Conservation (phyloP, 1,139 yeast species). For the Magnusiomyces sp. region DNA sequence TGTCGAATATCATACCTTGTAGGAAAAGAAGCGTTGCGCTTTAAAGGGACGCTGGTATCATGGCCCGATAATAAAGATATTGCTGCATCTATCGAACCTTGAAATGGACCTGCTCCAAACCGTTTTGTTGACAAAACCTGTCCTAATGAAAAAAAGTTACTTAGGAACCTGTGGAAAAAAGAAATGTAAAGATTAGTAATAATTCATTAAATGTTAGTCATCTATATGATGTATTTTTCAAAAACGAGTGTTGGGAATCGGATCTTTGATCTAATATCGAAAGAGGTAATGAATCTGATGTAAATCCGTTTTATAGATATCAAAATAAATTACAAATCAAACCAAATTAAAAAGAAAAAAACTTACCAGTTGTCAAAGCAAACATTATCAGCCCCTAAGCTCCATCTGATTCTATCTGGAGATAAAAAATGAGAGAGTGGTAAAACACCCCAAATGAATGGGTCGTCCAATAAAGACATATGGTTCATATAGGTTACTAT, state of each 20-base stretch:
- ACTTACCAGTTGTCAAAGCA: slow-evolving; percentile 54
- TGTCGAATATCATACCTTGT: slow-evolving; percentile 12
- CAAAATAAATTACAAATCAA: too few relatives aligned
- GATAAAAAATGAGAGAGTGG: slow-evolving; percentile 55
- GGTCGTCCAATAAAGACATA: slow-evolving; percentile 91
- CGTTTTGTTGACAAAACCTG: slow-evolving; percentile 78
- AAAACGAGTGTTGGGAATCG: background rate
- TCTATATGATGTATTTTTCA: background rate
- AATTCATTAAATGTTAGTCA: background rate
- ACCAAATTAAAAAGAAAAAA: background rate
- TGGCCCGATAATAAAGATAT: slow-evolving; percentile 59
- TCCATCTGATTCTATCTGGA: slow-evolving; percentile 77
- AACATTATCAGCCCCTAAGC: slow-evolving; percentile 85
- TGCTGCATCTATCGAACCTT: slow-evolving; percentile 86
- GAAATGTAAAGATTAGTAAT: background rate
- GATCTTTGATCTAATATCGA: too few relatives aligned
- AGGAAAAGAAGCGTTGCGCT: slow-evolving; percentile 10
- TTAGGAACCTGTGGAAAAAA: slow-evolving; percentile 12
- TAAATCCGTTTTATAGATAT: too few relatives aligned
- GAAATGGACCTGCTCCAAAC: slow-evolving; percentile 91
- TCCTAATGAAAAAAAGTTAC: slow-evolving; percentile 68
- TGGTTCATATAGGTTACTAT: slow-evolving; percentile 90
- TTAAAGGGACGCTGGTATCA: slow-evolving; percentile 15
- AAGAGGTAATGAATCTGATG: too few relatives aligned
- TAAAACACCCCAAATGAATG: slow-evolving; percentile 77